These are phyloP conservation scores for Porphyra umbilicalis DNA, from an alignment of 31 red algal species.

Conservation along the genomic window DNA sequence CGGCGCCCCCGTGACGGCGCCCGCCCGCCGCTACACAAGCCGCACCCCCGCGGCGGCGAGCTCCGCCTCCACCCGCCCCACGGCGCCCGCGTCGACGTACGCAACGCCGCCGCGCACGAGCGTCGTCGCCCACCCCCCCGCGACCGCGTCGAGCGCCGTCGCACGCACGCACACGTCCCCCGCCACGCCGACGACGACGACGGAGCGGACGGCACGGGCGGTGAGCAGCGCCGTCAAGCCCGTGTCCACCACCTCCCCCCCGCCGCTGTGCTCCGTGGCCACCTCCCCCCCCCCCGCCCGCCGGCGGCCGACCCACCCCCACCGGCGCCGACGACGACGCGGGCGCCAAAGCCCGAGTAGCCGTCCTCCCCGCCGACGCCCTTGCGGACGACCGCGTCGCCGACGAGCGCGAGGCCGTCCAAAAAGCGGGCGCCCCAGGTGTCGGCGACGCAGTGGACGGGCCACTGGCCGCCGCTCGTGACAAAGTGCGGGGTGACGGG, in stretches of 20 bases:
- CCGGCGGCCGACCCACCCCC: too few relatives aligned
- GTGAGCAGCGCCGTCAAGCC: constrained; percentile 11
- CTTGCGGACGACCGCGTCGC: constrained; percentile 26
- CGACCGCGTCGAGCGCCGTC: constrained; percentile 39
- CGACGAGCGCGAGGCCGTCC: constrained; percentile 2
- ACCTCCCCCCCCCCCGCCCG: constrained; percentile 20
- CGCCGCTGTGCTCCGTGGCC: background rate
- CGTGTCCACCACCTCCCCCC: constrained; percentile 13
- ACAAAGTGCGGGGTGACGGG: constrained; percentile 47
- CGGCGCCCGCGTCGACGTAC: background rate
- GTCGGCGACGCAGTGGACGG: constrained; percentile 66
- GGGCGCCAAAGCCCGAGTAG: constrained; percentile 62
- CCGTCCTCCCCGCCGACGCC: constrained; percentile 45
- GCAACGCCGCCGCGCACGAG: constrained; percentile 11
- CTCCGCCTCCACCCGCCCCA: background rate
- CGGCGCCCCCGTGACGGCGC: too few relatives aligned
- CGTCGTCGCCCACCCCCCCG: constrained; percentile 18
- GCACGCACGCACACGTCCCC: constrained; percentile 43
- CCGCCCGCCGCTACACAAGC: background rate
- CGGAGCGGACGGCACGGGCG: constrained; percentile 1
- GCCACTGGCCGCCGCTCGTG: constrained; percentile 43
- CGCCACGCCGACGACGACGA: constrained; percentile 39
- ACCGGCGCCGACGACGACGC: background rate
- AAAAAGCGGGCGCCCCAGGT: constrained; percentile 32
- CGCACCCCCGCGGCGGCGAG: background rate